A percentile compares a stretch with the other conserved stretches of the same genome.
Evolutionary conservation across 2,329 filamentous ascomycete species (phyloP).

Genomic region (Pseudogymnoascus sp.): DNA sequence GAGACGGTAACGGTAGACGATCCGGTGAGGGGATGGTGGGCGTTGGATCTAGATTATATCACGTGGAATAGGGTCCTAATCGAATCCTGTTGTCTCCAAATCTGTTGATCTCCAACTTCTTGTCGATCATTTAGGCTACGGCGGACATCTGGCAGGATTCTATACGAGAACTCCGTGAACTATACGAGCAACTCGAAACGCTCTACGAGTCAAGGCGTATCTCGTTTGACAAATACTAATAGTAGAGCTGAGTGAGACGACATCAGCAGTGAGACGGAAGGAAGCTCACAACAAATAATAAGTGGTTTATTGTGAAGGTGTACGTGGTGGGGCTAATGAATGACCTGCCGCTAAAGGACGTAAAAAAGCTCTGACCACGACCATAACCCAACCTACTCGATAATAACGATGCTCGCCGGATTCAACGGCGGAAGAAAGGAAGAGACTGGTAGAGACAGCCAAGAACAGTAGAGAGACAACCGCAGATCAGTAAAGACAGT

Average conservation of each 20-base stretch:
- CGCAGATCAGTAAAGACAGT: neutral
- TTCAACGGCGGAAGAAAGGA: neutral
- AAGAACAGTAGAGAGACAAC: neutral
- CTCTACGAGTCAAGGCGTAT: neutral
- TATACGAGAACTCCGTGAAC: neutral
- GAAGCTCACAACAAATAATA: neutral
- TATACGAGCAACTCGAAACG: neutral
- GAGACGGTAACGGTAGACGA: neutral
- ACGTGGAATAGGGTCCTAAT: neutral
- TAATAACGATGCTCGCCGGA: neutral
- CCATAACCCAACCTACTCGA: neutral
- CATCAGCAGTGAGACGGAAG: neutral
- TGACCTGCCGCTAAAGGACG: neutral
- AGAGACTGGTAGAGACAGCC: neutral
- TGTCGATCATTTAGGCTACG: neutral
- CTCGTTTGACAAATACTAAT: neutral
- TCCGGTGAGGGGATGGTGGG: neutral
- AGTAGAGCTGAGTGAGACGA: neutral
- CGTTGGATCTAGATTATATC: neutral
- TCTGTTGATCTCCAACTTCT: neutral
- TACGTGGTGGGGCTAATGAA: neutral
- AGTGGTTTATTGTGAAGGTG: neutral
- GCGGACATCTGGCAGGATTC: neutral
- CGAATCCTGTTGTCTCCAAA: neutral
- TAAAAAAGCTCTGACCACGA: constrained; percentile 1